Evolutionary conservation across 1,284 basidiomycete genomes (phyloP).

Genomic region (Apiotrichum akiyoshidainum): DNA sequence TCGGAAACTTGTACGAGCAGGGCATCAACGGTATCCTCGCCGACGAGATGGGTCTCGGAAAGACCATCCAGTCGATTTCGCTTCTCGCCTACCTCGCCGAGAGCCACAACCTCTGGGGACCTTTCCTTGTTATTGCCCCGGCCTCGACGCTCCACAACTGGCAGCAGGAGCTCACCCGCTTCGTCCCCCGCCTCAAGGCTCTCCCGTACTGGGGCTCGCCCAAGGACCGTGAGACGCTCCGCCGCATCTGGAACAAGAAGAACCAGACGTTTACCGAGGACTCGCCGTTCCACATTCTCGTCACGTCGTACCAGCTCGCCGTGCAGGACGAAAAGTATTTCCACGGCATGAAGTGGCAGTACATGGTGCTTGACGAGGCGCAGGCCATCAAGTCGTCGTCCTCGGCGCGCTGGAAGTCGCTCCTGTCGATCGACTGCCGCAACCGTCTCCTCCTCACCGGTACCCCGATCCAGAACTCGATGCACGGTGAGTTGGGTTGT

Average conservation of each 20-base stretch:
- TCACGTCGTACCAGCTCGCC: slow-evolving; percentile 95
- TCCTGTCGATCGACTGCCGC: slow-evolving; percentile 92
- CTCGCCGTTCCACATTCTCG: slow-evolving; percentile 93
- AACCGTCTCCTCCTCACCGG: slow-evolving; percentile 94
- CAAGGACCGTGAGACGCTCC: slow-evolving; percentile 88
- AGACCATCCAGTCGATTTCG: slow-evolving; percentile 99
- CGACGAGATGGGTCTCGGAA: slow-evolving; percentile 98
- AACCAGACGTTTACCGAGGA: slow-evolving; percentile 93
- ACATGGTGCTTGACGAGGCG: slow-evolving; percentile 98
- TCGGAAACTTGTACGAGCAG: slow-evolving; percentile 96
- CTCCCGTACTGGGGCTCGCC: slow-evolving; percentile 98
- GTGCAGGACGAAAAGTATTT: slow-evolving; percentile 99
- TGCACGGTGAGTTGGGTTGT: slow-evolving; percentile 72
- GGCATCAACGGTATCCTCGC: slow-evolving; percentile 98
- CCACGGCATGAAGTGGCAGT: slow-evolving; percentile 97
- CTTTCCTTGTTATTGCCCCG: slow-evolving; percentile 98
- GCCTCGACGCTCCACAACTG: slow-evolving; percentile 98
- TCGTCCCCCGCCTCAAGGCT: slow-evolving; percentile 90
- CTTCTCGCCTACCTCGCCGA: slow-evolving; percentile 95
- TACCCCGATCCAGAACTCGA: slow-evolving; percentile 98
- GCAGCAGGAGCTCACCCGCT: slow-evolving; percentile 97
- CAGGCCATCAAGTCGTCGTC: slow-evolving; percentile 99
- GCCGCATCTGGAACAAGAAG: slow-evolving; percentile 99
- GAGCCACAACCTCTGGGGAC: slow-evolving; percentile 98
- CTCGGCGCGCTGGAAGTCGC: slow-evolving; percentile 96